Evolutionary conservation across 1,284 basidiomycete species (phyloP), one percentile per base, ranked within the genome.

Genomic region (Cutaneotrichosporon dermatis): DNA sequence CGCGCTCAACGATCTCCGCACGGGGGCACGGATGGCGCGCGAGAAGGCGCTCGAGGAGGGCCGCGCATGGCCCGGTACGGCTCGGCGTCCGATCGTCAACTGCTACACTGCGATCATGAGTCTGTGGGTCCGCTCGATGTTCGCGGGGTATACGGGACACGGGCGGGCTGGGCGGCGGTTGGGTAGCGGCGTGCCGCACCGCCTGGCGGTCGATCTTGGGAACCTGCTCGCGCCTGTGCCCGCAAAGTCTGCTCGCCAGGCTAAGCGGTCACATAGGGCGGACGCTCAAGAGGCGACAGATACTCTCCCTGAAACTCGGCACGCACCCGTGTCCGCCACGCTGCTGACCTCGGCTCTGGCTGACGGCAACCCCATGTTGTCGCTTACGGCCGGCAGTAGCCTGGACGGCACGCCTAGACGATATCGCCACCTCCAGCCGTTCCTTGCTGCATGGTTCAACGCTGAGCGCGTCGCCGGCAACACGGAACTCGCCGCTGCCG

Each of bases 391-490:
- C 25, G 25, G 25, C 25, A 25, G 25, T 3, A 25, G 25, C 3
- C 25, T 25, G 25, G 25, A 25, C 25, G 25, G 25, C 3, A 25
- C 25, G 25, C 25, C 25, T 25, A 2, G 25, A 25, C 25, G 25
- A 25, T 25, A 25, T 25, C 25, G 25, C 25, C 25, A 25, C 25
- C 25, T 25, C 25, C 25, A 25, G 25, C 25, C 25, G 25, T 57
- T 57, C 49, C 43, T 57, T 15, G 45, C 35, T 35, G 34, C 49
- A 13, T 57, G 55, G 55, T 39, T 57, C 34, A 57, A 57, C 12
- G 55, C 55, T 8, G 55, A 57, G 49, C 55, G 55, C 41, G 43
- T 51, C 16, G 55, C 55, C 10, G 34, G 43, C 41, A 57, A 57
- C 49, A n/a, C 37, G 16, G 10, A n/a, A 4, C 43, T 42, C 9